phyloP scores from a whole-genome alignment of 2,329 filamentous ascomycete genomes.

The Scedosporium apiospermum region DNA sequence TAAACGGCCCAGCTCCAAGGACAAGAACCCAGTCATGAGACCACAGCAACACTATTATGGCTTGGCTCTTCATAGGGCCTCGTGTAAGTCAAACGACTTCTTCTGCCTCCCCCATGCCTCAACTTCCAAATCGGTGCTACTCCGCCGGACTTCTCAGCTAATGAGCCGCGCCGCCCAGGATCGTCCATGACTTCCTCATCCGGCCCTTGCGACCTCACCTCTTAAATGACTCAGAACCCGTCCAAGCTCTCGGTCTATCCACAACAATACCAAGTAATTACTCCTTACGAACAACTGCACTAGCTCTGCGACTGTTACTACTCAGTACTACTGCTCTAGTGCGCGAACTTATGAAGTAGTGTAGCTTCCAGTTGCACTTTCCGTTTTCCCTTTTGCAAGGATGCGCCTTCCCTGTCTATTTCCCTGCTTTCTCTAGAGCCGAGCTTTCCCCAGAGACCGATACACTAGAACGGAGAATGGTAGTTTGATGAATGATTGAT shows the following conservation, averaged over 20 bases:
- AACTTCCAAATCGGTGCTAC: neutral
- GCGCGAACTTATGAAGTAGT: too few relatives aligned
- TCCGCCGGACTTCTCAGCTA: neutral
- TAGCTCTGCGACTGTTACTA: too few relatives aligned
- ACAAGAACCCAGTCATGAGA: neutral
- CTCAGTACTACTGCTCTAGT: too few relatives aligned
- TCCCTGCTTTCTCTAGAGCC: neutral
- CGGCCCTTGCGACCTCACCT: neutral
- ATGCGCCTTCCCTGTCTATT: neutral
- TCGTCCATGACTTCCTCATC: neutral
- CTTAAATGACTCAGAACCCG: neutral
- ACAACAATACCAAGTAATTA: too few relatives aligned
- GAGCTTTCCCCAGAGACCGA: neutral
- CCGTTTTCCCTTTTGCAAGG: neutral
- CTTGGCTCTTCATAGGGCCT: neutral
- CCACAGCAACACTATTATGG: neutral
- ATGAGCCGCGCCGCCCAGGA: neutral
- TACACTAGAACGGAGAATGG: neutral
- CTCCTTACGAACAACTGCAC: too few relatives aligned
- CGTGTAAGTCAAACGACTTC: conserved; percentile 1
- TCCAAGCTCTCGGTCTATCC: neutral
- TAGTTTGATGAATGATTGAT: neutral
- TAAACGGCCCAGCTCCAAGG: neutral
- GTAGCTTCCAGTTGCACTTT: neutral
- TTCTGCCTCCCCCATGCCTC: neutral